A percentile compares a stretch with the other conserved stretches of the same genome.
phyloP scores from a whole-genome alignment of 495 filamentous ascomycete genomes.

The Tuber aestivum region DNA sequence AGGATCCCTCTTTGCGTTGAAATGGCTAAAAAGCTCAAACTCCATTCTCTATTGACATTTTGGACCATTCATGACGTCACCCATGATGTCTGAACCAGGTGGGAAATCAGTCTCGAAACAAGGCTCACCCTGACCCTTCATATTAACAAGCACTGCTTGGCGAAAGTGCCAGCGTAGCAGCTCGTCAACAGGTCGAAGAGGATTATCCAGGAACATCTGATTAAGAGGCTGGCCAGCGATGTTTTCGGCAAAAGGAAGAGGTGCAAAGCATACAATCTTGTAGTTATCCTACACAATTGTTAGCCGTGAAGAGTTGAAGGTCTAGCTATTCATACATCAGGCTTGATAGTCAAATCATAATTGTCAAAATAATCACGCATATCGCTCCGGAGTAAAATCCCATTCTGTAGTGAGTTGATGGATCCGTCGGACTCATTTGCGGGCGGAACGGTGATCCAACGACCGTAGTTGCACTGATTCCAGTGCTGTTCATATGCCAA shows the following conservation, averaged over 20 bases:
- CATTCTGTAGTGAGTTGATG: conserved; percentile 46
- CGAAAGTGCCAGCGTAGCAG: conserved; percentile 42
- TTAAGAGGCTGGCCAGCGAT: conserved; percentile 44
- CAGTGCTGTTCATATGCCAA: conserved; percentile 43
- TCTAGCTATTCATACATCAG: conserved; percentile 40
- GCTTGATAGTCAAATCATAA: conserved; percentile 34
- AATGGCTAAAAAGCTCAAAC: conserved; percentile 36
- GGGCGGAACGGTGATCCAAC: conserved; percentile 43
- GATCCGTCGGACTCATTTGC: conserved; percentile 12
- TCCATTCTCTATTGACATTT: conserved; percentile 32
- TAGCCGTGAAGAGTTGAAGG: conserved; percentile 17
- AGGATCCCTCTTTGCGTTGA: conserved; percentile 11
- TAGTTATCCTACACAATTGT: conserved; percentile 42
- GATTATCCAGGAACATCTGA: conserved; percentile 42
- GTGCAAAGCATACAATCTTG: conserved; percentile 43
- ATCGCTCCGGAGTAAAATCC: conserved; percentile 38
- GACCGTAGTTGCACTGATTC: conserved; percentile 36
- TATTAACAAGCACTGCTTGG: conserved; percentile 39
- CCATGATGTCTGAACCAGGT: no score
- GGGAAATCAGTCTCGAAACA: conserved; percentile 43
- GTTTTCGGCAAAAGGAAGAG: conserved; percentile 24
- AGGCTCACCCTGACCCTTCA: conserved; percentile 44
- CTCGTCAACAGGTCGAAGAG: conserved; percentile 38
- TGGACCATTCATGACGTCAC: conserved; percentile 26
- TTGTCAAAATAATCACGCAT: conserved; percentile 42